Evolutionary conservation across 768 basidiomycete species (phyloP).

Genomic region (Asterophora parasitica): DNA sequence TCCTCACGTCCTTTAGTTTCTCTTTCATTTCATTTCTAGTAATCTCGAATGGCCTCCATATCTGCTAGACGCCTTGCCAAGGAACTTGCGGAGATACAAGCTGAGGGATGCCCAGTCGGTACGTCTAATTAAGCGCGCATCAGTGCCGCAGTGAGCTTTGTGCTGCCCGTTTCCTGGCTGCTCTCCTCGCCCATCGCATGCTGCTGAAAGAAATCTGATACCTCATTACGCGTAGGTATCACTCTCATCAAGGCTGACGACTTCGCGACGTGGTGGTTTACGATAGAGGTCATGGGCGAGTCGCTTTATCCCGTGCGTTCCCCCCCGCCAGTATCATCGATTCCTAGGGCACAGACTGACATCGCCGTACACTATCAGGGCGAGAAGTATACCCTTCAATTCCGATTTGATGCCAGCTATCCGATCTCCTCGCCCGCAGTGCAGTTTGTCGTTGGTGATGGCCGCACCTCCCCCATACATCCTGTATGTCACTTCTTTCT

Average conservation of each 20-base stretch:
- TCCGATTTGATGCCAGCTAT: constrained; percentile 77
- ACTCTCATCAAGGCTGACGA: constrained; percentile 70
- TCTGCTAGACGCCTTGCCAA: constrained; percentile 62
- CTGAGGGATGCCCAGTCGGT: constrained; percentile 68
- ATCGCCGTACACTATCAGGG: constrained; percentile 36
- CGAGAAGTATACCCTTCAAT: constrained; percentile 73
- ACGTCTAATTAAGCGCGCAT: constrained; percentile 14
- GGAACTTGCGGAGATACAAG: constrained; percentile 63
- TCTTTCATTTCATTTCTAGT: background rate
- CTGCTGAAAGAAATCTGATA: constrained; percentile 8
- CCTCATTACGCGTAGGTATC: constrained; percentile 49
- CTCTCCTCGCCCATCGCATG: background rate
- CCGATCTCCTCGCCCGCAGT: constrained; percentile 88
- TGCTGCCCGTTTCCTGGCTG: background rate
- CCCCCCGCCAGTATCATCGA: background rate
- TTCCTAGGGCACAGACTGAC: background rate
- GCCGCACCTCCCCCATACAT: constrained; percentile 66
- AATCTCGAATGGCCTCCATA: constrained; percentile 50
- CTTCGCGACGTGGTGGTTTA: constrained; percentile 72
- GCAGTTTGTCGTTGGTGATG: constrained; percentile 70
- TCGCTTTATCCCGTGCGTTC: constrained; percentile 62
- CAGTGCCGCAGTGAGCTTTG: background rate
- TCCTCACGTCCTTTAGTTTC: background rate
- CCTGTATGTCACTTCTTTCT: constrained; percentile 48
- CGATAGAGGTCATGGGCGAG: constrained; percentile 81